phyloP scores from a whole-genome alignment of 2,329 filamentous ascomycete species.

The Colletotrichum sp. region DNA sequence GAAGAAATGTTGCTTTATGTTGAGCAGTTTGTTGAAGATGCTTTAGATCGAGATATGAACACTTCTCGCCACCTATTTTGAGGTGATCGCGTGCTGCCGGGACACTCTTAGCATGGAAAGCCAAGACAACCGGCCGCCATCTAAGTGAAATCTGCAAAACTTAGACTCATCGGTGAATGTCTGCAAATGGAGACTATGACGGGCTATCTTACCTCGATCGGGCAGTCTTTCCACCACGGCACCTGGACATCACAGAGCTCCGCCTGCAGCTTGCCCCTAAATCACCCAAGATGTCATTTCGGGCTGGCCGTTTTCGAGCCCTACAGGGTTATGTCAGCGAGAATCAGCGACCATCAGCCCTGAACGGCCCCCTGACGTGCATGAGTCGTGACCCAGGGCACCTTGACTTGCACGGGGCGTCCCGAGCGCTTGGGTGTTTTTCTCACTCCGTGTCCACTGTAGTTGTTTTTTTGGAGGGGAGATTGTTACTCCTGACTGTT shows the following conservation, averaged over 20 bases:
- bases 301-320: neutral
- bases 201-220: neutral
- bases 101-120: neutral
- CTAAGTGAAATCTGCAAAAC: neutral
- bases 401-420: neutral
- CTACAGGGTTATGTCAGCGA: neutral
- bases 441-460: neutral
- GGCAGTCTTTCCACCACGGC: neutral
- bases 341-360: neutral
- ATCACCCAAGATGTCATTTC: neutral
- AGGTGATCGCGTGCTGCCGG: neutral
- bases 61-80: neutral
- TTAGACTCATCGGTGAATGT: neutral
- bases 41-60: neutral
- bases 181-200: neutral
- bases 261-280: neutral
- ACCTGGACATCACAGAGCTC: neutral
- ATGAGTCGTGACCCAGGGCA: constrained; percentile 4
- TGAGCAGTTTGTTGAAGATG: neutral
- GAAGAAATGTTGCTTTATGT: neutral
- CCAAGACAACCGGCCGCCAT: neutral
- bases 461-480: neutral
- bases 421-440: neutral
- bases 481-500: neutral
- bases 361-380: neutral